These are phyloP conservation scores for Cladosporium oxysporum DNA, from an alignment of 2,329 filamentous ascomycete species.

Conservation along the genomic window DNA sequence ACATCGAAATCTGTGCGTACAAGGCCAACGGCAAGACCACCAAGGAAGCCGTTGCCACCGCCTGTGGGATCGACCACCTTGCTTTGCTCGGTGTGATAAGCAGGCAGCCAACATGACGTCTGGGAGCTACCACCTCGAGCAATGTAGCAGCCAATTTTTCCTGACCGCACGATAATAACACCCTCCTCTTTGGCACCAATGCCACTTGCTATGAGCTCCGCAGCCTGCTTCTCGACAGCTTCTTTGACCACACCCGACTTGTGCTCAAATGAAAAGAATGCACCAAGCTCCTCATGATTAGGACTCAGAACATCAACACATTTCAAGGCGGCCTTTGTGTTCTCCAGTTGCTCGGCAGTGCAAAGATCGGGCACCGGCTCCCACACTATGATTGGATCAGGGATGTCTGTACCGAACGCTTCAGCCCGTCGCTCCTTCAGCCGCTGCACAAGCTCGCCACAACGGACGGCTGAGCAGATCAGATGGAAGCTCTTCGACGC, in stretches of 20 bases:
- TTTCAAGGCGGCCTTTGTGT: conserved; percentile 55
- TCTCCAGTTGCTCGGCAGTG: conserved; percentile 62
- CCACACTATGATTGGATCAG: conserved; percentile 76
- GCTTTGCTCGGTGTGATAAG: conserved; percentile 61
- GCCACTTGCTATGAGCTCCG: conserved; percentile 33
- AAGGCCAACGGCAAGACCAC: conserved; percentile 59
- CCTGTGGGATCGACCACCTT: conserved; percentile 89
- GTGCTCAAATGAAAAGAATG: conserved; percentile 66
- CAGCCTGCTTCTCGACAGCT: conserved; percentile 43
- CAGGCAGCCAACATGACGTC: conserved; percentile 67
- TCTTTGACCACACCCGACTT: conserved; percentile 39
- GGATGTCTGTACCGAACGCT: conserved; percentile 9
- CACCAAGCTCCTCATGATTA: conserved; percentile 86
- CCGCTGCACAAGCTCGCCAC: conserved; percentile 72
- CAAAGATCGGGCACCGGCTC: conserved; percentile 92
- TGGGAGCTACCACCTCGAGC: not conserved
- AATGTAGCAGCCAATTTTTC: conserved; percentile 69
- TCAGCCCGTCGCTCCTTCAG: conserved; percentile 55
- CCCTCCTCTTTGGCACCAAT: conserved; percentile 37
- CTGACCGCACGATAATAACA: conserved; percentile 69
- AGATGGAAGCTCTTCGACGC: conserved; percentile 80
- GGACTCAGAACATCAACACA: conserved; percentile 67
- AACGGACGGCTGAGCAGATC: conserved; percentile 77
- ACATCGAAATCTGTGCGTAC: conserved; percentile 56
- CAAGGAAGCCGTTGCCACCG: conserved; percentile 87